Conservation (phyloP, 2,329 filamentous ascomycete species). For the Paracorniculantispora psalliotae region DNA sequence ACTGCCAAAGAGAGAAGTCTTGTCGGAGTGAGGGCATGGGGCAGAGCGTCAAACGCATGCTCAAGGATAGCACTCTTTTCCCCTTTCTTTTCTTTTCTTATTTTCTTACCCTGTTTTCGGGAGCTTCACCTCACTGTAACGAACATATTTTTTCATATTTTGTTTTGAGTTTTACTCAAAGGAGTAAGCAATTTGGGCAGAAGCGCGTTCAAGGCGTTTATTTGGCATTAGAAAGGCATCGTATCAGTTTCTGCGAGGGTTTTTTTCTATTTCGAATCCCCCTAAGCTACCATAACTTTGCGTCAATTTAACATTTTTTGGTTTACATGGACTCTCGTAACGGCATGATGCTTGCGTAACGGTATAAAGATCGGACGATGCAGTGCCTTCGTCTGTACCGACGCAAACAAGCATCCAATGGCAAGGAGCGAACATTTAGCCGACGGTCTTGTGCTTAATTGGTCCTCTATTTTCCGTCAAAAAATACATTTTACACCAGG, state of each 20-base stretch:
- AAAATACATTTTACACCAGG: too few species aligned
- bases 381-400: not conserved
- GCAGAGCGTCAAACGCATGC: not conserved
- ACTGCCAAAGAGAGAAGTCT: not conserved
- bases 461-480: too few species aligned
- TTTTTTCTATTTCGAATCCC: not conserved
- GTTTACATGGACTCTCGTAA: not conserved
- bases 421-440: too few species aligned
- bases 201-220: slow-evolving; percentile 4
- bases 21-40: not conserved
- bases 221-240: slow-evolving; percentile 3
- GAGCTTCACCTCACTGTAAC: not conserved
- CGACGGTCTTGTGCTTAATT: too few species aligned
- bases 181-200: not conserved
- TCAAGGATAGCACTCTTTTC: not conserved
- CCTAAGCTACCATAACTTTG: not conserved
- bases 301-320: not conserved
- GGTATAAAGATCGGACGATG: not conserved
- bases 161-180: not conserved
- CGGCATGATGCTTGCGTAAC: not conserved
- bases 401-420: too few species aligned
- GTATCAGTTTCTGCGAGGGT: not conserved
- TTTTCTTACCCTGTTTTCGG: not conserved
- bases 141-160: not conserved
- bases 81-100: not conserved